Percentiles rank a stretch among this genome's conserved stretches.
phyloP scores from a whole-genome alignment of 2,329 filamentous ascomycete genomes.

The Colletotrichum lentis region DNA sequence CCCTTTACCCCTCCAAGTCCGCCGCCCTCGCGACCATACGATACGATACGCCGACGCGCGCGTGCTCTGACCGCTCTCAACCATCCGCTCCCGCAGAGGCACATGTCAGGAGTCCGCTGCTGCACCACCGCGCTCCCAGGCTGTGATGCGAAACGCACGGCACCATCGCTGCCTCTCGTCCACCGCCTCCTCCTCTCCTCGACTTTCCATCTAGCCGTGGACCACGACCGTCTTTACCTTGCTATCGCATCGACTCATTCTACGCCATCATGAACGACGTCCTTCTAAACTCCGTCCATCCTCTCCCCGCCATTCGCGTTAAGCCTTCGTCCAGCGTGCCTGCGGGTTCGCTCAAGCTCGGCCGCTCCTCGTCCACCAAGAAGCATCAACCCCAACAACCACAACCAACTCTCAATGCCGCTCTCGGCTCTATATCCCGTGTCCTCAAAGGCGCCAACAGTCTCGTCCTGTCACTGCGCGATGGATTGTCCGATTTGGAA shows the following conservation, averaged over 20 bases:
- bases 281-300: conserved; percentile 36
- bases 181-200: conserved; percentile 3
- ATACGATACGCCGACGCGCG: conserved; percentile 25
- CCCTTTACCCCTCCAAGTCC: background rate
- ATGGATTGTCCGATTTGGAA: conserved; percentile 62
- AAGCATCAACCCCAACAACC: conserved; percentile 27
- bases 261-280: conserved; percentile 37
- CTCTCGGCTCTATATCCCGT: conserved; percentile 41
- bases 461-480: conserved; percentile 57
- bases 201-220: background rate
- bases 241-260: background rate
- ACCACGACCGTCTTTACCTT: background rate
- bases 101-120: conserved; percentile 31
- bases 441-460: conserved; percentile 53
- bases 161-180: conserved; percentile 25
- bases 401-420: conserved; percentile 14
- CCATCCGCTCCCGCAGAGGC: conserved; percentile 14
- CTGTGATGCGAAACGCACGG: conserved; percentile 36
- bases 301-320: conserved; percentile 24
- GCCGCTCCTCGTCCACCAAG: conserved; percentile 26
- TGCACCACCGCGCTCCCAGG: conserved; percentile 13
- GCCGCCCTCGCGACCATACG: conserved; percentile 22
- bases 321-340: conserved; percentile 21
- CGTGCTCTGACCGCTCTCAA: conserved; percentile 32
- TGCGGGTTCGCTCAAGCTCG: conserved; percentile 24